These are phyloP conservation scores for Sphaerulina musiva DNA, from an alignment of 2,329 filamentous ascomycete genomes.

Conservation along the genomic window DNA sequence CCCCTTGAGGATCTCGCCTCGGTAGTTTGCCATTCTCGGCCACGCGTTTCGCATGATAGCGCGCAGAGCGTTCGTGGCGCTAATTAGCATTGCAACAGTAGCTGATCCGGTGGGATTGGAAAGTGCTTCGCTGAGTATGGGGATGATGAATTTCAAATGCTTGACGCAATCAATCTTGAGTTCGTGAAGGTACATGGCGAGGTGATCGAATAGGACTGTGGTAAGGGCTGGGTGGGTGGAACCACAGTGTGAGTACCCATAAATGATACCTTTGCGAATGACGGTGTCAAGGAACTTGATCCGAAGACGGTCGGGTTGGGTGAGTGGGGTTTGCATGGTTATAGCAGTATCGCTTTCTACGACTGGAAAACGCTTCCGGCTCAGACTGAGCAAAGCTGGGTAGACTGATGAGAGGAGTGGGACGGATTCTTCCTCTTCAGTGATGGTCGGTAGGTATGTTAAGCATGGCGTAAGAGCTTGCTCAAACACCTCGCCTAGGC, in stretches of 20 bases:
- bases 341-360: not conserved
- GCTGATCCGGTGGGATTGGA: slow-evolving; percentile 69
- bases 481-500: slow-evolving; percentile 61
- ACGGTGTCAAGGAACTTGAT: slow-evolving; percentile 41
- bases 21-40: slow-evolving; percentile 59
- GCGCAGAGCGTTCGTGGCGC: slow-evolving; percentile 50
- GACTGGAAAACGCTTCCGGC: slow-evolving; percentile 38
- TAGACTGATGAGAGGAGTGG: slow-evolving; percentile 60
- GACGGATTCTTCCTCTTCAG: slow-evolving; percentile 64
- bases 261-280: slow-evolving; percentile 39
- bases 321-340: slow-evolving; percentile 20
- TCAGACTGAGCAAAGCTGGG: slow-evolving; percentile 56
- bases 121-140: slow-evolving; percentile 59
- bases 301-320: slow-evolving; percentile 32
- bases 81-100: slow-evolving; percentile 50
- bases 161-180: slow-evolving; percentile 60
- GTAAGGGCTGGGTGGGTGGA: slow-evolving; percentile 54
- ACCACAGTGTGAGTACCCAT: slow-evolving; percentile 48
- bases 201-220: slow-evolving; percentile 49
- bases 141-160: slow-evolving; percentile 63
- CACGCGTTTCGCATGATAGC: slow-evolving; percentile 58
- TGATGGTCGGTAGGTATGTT: slow-evolving; percentile 70
- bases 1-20: slow-evolving; percentile 57
- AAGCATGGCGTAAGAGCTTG: slow-evolving; percentile 65
- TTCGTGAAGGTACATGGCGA: slow-evolving; percentile 46